Base-by-base conservation (phyloP, 2,329 filamentous ascomycete species). In the Xylaria polymorpha region DNA sequence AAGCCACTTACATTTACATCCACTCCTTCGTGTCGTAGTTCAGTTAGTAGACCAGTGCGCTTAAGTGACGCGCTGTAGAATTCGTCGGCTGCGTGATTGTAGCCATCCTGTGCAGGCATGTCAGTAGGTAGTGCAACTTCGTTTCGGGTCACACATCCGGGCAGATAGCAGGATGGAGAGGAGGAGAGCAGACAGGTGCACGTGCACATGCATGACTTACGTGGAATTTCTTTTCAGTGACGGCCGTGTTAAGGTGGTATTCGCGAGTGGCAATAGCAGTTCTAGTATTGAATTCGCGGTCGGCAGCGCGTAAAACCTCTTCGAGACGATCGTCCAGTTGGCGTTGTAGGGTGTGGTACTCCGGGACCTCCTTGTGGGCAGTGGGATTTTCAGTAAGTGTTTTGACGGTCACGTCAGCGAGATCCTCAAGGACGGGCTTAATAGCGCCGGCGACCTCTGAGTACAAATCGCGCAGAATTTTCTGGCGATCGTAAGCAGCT, bases 381-480 rank as follows among this genome's bases (percentile, higher is more conserved):
- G 85, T 79, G 8, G 86, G 83, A 61, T 88, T 83, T 58, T 85
- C 81, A 70, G 88, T 82, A 67, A 92, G 80, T 67, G 85, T 83
- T 58, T 88, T 86, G 67, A 91, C 80, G 61, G 83, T 86, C 41
- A 88, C 85, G 62, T 88, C 86, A 20, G 89, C 89, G 22, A 93
- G 83, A 75, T 92, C 90, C 67, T 89, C 88, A 15, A 92, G 82
- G 10, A 89, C 85, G 18, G 87, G 87, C 78, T 91, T 92, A 74
- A 92, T 80, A 37, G 86, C 84, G 73, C 87, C 86, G 67, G 88
- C 85, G 61, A 93, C 86, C 67, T 85, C 82, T n/a, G 88, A 85
- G 79, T 88, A 93, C 29, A 84, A 84, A 65, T 88, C 87, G 78
- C 91, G 91, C 74, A 93, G 83, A 73, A 91, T 86, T 72, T 90